Conservation (phyloP, 306 rosid species). For the Psophocarpus tetragonolobus region DNA sequence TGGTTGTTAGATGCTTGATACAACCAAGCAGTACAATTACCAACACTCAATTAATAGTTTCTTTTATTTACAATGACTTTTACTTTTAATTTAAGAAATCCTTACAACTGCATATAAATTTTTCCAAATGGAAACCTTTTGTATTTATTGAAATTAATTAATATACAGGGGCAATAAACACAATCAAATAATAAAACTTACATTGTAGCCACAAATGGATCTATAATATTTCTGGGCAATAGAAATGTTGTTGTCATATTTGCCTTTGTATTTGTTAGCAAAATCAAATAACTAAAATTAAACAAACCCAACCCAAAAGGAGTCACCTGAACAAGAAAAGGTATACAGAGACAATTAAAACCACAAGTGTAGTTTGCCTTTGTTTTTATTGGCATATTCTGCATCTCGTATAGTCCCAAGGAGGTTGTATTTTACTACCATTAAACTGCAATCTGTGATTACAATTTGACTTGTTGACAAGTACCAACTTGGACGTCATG, state of each 20-base stretch:
- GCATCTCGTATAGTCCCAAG: too few relatives aligned
- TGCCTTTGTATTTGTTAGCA: constrained; percentile 93
- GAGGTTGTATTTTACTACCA: too few relatives aligned
- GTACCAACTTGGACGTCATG: too few relatives aligned
- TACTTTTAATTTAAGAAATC: background rate
- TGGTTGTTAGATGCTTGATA: constrained; percentile 80
- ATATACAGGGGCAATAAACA: background rate
- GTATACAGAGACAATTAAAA: too few relatives aligned
- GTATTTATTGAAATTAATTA: background rate
- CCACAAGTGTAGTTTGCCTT: too few relatives aligned
- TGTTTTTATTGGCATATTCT: too few relatives aligned
- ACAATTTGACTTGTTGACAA: too few relatives aligned
- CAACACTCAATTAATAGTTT: background rate
- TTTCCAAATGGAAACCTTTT: background rate
- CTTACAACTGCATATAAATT: background rate
- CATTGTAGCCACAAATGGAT: constrained; percentile 90
- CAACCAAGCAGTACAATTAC: constrained; percentile 72
- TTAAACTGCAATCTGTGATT: too few relatives aligned
- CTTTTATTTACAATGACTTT: background rate
- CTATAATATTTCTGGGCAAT: constrained; percentile 86
- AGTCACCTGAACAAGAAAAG: background rate
- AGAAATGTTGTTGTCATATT: constrained; percentile 82
- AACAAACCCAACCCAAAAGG: background rate
- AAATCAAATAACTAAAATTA: constrained; percentile 76
- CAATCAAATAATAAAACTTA: constrained; percentile 49